These are phyloP conservation scores for Triangularia verruculosa DNA, from an alignment of 2,329 filamentous ascomycete genomes.

Conservation along the genomic window DNA sequence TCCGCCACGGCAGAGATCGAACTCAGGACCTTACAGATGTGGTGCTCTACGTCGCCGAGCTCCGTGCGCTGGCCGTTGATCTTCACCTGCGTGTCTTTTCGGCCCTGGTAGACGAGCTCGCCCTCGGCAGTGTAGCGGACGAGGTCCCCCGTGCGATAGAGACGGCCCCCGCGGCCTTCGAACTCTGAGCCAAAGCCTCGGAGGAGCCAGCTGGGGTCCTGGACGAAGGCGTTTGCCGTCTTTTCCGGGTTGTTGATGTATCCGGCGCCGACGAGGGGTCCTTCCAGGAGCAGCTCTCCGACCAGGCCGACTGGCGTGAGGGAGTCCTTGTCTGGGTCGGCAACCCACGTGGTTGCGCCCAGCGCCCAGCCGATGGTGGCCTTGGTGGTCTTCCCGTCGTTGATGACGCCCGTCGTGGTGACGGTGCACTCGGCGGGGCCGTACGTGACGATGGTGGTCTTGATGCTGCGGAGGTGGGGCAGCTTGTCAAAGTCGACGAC, in stretches of 20 bases:
- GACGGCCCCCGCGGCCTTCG: too few relatives aligned
- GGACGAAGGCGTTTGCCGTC: not conserved
- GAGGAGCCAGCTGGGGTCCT: not conserved
- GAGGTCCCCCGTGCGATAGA: conserved; percentile 11
- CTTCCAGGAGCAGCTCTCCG: not conserved
- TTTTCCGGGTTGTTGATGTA: conserved; percentile 5
- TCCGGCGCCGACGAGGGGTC: not conserved
- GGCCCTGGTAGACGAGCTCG: not conserved
- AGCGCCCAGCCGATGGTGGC: too few relatives aligned
- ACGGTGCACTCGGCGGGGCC: too few relatives aligned
- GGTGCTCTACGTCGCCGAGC: conserved; percentile 5
- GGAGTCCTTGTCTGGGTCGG: not conserved
- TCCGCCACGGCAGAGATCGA: too few relatives aligned
- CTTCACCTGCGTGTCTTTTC: conserved; percentile 9
- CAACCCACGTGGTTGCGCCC: not conserved
- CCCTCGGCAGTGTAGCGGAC: conserved; percentile 4
- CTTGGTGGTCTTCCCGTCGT: too few relatives aligned
- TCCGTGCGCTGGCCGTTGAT: conserved; percentile 11
- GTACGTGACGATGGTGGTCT: too few relatives aligned
- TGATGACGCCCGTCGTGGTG: too few relatives aligned
- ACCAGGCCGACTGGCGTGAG: not conserved
- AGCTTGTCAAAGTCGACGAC: too few relatives aligned
- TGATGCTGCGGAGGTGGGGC: too few relatives aligned
- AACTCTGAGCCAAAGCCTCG: not conserved
- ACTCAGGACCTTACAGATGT: too few relatives aligned